These are phyloP conservation scores for Endothia cerciana DNA, from an alignment of 2,329 filamentous ascomycete species.

Conservation along the genomic window DNA sequence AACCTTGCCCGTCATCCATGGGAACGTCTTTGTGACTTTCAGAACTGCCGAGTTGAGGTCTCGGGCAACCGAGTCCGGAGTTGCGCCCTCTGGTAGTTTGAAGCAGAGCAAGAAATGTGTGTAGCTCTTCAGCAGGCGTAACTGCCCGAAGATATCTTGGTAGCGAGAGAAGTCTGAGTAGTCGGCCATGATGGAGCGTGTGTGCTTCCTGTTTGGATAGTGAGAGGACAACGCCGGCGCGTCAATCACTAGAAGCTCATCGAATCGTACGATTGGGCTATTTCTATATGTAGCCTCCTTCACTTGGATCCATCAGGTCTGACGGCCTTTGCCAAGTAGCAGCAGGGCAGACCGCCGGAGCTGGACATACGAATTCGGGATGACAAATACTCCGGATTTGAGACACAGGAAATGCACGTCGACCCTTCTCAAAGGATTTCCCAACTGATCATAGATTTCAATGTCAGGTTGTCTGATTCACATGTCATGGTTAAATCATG, in stretches of 20 bases:
- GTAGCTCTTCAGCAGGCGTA: slow-evolving; percentile 2
- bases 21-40: slow-evolving; percentile 29
- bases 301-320: not conserved
- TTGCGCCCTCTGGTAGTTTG: not conserved
- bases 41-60: not conserved
- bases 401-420: not conserved
- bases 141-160: slow-evolving; percentile 10
- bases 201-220: not conserved
- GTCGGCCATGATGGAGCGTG: not conserved
- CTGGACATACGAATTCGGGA: not conserved
- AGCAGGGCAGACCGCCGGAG: not conserved
- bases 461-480: not conserved
- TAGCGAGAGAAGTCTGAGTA: slow-evolving; percentile 5
- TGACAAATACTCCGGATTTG: not conserved
- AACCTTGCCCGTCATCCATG: slow-evolving; percentile 35
- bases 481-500: not conserved
- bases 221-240: not conserved
- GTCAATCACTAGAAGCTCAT: not conserved
- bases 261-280: not conserved
- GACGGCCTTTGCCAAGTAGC: not conserved
- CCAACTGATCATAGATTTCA: not conserved
- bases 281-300: not conserved
- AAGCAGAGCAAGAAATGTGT: not conserved
- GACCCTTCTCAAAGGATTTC: not conserved
- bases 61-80: not conserved